Conservation (phyloP, 495 filamentous ascomycete genomes). For the Mytilinidion resinicola region DNA sequence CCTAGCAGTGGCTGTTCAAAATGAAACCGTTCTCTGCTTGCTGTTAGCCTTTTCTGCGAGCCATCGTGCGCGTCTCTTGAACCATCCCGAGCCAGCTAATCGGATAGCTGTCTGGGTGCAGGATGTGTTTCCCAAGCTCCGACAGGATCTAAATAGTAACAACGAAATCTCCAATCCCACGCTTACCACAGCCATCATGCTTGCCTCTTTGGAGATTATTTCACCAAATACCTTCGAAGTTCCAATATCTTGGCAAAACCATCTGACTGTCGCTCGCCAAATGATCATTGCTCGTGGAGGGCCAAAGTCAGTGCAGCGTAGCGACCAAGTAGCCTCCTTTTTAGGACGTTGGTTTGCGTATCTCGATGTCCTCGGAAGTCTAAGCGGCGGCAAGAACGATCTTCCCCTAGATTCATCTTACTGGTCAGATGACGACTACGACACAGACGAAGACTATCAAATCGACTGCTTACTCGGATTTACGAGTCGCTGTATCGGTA, state of each 20-base stretch:
- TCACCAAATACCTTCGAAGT: conserved; percentile 75
- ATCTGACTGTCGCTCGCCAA: conserved; percentile 68
- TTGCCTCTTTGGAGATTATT: conserved; percentile 79
- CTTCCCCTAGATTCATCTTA: conserved; percentile 49
- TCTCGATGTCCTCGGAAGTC: conserved; percentile 70
- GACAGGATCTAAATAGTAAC: conserved; percentile 48
- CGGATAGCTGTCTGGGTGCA: conserved; percentile 75
- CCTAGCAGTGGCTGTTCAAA: conserved; percentile 56
- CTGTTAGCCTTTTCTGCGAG: conserved; percentile 77
- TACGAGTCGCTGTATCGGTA: conserved; percentile 48
- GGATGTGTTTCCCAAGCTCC: conserved; percentile 69
- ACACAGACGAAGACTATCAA: conserved; percentile 36
- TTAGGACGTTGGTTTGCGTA: conserved; percentile 84
- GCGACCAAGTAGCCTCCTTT: conserved; percentile 68
- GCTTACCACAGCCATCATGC: conserved; percentile 79
- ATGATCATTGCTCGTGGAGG: conserved; percentile 67
- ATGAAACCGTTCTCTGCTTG: conserved; percentile 66
- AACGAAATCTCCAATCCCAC: conserved; percentile 60
- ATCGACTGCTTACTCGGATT: conserved; percentile 72
- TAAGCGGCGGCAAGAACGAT: conserved; percentile 62
- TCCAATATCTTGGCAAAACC: conserved; percentile 67
- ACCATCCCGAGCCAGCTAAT: conserved; percentile 66
- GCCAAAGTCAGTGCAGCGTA: conserved; percentile 47
- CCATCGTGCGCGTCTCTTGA: conserved; percentile 70
- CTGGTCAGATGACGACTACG: conserved; percentile 46